These are phyloP conservation scores for Stevia rebaudiana DNA, from an alignment of 140 eudicot species.

Conservation along the genomic window DNA sequence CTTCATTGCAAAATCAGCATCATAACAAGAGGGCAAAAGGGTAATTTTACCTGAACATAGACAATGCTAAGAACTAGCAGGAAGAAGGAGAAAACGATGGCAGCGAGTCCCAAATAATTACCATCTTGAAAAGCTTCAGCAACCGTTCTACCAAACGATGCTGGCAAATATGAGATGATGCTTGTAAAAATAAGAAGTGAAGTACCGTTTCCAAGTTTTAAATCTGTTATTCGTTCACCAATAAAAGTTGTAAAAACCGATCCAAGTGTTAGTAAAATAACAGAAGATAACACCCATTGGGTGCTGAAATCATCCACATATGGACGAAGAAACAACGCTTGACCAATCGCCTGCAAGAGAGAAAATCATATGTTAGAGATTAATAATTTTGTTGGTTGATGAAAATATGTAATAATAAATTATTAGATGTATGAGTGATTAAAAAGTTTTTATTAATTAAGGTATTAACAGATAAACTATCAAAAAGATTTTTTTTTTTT, in stretches of 20 bases:
- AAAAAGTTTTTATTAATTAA: too few relatives aligned
- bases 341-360: slow-evolving; percentile 81
- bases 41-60: slow-evolving; percentile 78
- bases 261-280: slow-evolving; percentile 76
- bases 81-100: slow-evolving; percentile 66
- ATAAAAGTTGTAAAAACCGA: slow-evolving; percentile 76
- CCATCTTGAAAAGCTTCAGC: slow-evolving; percentile 90
- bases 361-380: neutral
- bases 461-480: too few relatives aligned
- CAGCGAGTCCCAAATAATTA: slow-evolving; percentile 74
- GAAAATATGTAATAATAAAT: too few relatives aligned
- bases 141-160: slow-evolving; percentile 92
- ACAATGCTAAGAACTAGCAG: slow-evolving; percentile 90
- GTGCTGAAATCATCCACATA: slow-evolving; percentile 91
- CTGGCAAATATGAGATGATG: slow-evolving; percentile 95
- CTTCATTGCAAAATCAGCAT: neutral
- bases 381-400: too few relatives aligned
- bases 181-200: slow-evolving; percentile 93
- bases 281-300: slow-evolving; percentile 86
- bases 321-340: slow-evolving; percentile 85
- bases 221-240: slow-evolving; percentile 89
- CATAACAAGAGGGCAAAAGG: neutral
- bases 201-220: slow-evolving; percentile 98
- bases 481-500: too few relatives aligned
- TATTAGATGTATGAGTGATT: too few relatives aligned